These are phyloP conservation scores for Phyllostachys edulis DNA, from an alignment of 176 grass and related monocot genomes.

Conservation along the genomic window DNA sequence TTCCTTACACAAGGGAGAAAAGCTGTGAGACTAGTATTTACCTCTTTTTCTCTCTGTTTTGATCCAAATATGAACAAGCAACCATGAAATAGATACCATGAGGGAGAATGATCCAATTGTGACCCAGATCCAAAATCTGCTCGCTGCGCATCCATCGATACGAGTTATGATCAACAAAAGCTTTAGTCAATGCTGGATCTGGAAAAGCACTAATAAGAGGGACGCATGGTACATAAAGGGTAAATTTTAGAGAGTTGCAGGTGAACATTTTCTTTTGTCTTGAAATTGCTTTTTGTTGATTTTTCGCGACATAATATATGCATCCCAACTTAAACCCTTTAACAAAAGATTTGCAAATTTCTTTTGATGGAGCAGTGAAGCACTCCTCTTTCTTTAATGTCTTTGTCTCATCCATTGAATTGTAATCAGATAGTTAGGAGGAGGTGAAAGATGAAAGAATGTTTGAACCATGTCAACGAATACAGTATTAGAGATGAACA, in stretches of 20 bases:
- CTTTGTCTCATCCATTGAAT: neutral
- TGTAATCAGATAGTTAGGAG: neutral
- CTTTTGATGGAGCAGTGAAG: neutral
- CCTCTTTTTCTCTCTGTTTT: conserved; percentile 47
- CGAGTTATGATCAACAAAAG: neutral
- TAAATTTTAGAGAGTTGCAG: neutral
- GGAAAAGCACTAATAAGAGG: neutral
- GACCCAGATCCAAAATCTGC: conserved; percentile 43
- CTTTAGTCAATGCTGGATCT: neutral
- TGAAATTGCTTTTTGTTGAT: neutral
- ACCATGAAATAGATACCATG: conserved; percentile 21
- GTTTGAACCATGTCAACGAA: neutral
- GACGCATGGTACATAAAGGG: neutral
- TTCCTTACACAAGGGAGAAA: conserved; percentile 10
- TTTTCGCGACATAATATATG: neutral
- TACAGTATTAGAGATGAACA: neutral
- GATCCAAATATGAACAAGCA: conserved; percentile 58
- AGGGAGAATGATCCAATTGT: conserved; percentile 30
- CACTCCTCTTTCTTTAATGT: neutral
- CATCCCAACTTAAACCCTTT: conserved; percentile 4
- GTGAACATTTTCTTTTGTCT: neutral
- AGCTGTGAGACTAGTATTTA: neutral
- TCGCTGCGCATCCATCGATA: conserved; percentile 25
- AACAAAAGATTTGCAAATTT: neutral
- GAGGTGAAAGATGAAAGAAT: neutral